Conservation (phyloP, 2,329 filamentous ascomycete genomes). For the Aspergillus alliaceus region DNA sequence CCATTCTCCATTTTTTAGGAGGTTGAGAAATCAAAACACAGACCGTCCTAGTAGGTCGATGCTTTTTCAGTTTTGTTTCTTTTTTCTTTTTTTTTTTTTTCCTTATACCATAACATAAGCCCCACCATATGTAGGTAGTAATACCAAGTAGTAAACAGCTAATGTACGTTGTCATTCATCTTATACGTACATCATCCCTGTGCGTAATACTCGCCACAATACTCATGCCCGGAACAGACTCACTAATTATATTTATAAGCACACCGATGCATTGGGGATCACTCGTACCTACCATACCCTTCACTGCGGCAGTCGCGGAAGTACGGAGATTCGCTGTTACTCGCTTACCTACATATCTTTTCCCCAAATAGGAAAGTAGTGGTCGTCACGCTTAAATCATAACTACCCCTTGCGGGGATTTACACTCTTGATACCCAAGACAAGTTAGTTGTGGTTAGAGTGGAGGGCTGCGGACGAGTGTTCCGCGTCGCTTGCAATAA, state of each 20-base stretch:
- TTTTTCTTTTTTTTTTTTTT: no score
- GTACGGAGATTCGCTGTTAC: not conserved
- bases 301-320: not conserved
- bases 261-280: no score
- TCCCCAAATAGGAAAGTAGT: not conserved
- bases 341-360: not conserved
- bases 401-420: not conserved
- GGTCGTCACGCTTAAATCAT: not conserved
- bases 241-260: no score
- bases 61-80: no score
- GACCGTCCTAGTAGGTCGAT: not conserved
- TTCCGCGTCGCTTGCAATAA: not conserved
- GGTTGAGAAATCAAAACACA: not conserved
- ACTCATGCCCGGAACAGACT: not conserved
- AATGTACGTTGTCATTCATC: not conserved
- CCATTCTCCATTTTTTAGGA: not conserved
- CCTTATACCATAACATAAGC: no score
- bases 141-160: not conserved
- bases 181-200: not conserved
- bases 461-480: not conserved
- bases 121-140: not conserved
- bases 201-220: not conserved
- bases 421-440: not conserved
- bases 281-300: no score
- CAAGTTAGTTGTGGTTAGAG: not conserved